These are phyloP conservation scores for Stachybotrys chlorohalonatus DNA, from an alignment of 2,329 filamentous ascomycete species.

Conservation along the genomic window DNA sequence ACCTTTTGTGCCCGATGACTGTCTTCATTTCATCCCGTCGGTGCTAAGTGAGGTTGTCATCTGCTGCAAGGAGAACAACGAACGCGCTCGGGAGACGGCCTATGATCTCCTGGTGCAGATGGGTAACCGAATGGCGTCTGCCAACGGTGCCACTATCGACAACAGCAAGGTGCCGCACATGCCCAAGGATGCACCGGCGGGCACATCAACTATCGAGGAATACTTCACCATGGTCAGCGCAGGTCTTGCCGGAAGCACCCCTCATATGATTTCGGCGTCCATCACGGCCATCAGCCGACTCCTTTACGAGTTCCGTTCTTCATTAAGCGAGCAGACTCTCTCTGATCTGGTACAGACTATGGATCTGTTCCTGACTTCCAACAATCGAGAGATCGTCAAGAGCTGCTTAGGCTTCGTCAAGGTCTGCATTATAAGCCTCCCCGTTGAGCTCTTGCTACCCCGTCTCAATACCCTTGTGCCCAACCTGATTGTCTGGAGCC, in stretches of 20 bases:
- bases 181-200: conserved; percentile 68
- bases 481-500: conserved; percentile 90
- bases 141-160: conserved; percentile 64
- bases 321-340: conserved; percentile 60
- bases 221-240: conserved; percentile 98
- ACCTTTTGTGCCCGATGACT: conserved; percentile 64
- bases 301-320: conserved; percentile 77
- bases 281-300: conserved; percentile 92
- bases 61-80: conserved; percentile 94
- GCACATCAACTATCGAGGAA: conserved; percentile 78
- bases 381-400: conserved; percentile 93
- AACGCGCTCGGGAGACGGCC: conserved; percentile 79
- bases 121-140: conserved; percentile 65
- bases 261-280: conserved; percentile 96
- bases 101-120: conserved; percentile 87
- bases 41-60: conserved; percentile 92
- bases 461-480: conserved; percentile 71
- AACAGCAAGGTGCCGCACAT: conserved; percentile 84
- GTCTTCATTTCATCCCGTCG: conserved; percentile 87
- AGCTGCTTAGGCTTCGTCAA: conserved; percentile 95
- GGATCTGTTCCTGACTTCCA: conserved; percentile 90
- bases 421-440: conserved; percentile 81
- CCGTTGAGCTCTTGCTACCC: conserved; percentile 68
- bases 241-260: conserved; percentile 82
- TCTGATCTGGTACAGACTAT: conserved; percentile 86